phyloP scores from a whole-genome alignment of 495 filamentous ascomycete genomes.

The Trichocladium antarcticum region DNA sequence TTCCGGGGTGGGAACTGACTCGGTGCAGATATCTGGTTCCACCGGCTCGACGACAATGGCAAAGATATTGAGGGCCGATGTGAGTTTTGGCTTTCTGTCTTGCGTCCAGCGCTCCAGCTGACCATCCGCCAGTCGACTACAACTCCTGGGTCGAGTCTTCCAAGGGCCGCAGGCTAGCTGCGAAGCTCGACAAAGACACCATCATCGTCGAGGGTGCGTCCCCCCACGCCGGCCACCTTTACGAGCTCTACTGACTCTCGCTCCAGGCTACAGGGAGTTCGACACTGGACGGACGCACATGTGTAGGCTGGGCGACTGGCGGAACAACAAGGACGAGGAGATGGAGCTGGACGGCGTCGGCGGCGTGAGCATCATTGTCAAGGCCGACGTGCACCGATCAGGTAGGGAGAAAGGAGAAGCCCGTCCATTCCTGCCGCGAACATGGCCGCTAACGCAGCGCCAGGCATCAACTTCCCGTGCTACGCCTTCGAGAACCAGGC shows the following conservation, averaged over 20 bases:
- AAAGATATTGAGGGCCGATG: constrained; percentile 89
- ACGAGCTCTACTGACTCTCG: background rate
- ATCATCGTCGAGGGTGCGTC: constrained; percentile 71
- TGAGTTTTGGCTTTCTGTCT: constrained; percentile 37
- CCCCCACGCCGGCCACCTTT: background rate
- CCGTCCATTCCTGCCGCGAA: background rate
- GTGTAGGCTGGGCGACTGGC: constrained; percentile 81
- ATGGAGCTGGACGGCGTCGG: constrained; percentile 90
- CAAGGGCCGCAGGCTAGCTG: constrained; percentile 60
- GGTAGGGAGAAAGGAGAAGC: constrained; percentile 41
- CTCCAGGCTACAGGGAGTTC: constrained; percentile 77
- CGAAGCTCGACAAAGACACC: constrained; percentile 61
- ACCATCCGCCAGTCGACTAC: constrained; percentile 64
- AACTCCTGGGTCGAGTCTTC: constrained; percentile 98
- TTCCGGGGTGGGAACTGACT: constrained; percentile 20
- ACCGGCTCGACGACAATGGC: constrained; percentile 72
- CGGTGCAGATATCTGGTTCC: constrained; percentile 86
- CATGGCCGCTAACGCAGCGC: constrained; percentile 1
- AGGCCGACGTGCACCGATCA: constrained; percentile 91
- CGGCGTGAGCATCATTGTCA: constrained; percentile 93
- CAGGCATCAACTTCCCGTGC: constrained; percentile 92
- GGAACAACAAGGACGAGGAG: constrained; percentile 79
- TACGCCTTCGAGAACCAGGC: constrained; percentile 99
- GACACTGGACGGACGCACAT: constrained; percentile 81
- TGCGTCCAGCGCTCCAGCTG: constrained; percentile 3